Percentiles rank a stretch among this genome's conserved stretches.
Evolutionary conservation across 768 basidiomycete species (phyloP).

Genomic region (Boletus pseudo-olivaceus): DNA sequence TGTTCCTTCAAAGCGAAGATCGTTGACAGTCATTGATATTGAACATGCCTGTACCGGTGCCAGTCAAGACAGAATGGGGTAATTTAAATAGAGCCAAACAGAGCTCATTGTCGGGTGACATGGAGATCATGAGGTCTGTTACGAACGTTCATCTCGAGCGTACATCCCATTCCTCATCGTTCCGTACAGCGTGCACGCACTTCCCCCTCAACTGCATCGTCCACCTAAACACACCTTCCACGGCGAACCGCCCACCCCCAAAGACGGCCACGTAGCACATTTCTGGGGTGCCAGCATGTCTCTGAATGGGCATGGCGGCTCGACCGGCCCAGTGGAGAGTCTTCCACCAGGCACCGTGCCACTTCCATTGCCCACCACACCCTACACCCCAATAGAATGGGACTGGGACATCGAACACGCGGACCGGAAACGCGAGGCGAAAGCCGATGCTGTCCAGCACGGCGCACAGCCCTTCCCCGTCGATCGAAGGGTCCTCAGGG

Average conservation of each 20-base stretch:
- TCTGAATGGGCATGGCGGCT: neutral
- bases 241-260: constrained; percentile 1
- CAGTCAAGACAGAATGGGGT: constrained; percentile 10
- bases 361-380: constrained; percentile 4
- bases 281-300: constrained; percentile 11
- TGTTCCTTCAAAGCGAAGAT: no score
- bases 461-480: constrained; percentile 67
- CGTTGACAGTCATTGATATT: no score
- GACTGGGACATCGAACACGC: constrained; percentile 68
- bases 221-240: neutral
- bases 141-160: constrained; percentile 5
- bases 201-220: neutral
- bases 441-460: constrained; percentile 60
- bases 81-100: constrained; percentile 31
- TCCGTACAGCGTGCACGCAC: neutral
- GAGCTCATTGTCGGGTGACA: constrained; percentile 16
- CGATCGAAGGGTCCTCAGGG: constrained; percentile 70
- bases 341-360: constrained; percentile 23
- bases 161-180: neutral
- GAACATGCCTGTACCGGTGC: constrained; percentile 23
- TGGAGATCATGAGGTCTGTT: constrained; percentile 14
- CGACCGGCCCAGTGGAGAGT: neutral
- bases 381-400: constrained; percentile 47
- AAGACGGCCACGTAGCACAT: constrained; percentile 5
- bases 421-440: constrained; percentile 63